These are phyloP conservation scores for Orychophragmus violaceus DNA, from an alignment of 345 rosid species.

Conservation along the genomic window DNA sequence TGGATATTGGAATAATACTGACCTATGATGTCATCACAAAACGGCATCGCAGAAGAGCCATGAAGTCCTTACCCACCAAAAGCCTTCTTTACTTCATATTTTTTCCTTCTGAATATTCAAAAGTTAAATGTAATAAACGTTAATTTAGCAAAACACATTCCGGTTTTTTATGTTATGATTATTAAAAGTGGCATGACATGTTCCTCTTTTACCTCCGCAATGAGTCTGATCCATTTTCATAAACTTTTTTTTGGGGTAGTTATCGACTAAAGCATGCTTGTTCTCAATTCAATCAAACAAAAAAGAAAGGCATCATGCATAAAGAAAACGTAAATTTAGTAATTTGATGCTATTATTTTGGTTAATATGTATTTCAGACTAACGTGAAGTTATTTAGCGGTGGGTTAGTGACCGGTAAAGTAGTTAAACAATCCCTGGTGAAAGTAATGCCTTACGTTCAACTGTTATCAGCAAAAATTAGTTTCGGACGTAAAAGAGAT, in stretches of 20 bases:
- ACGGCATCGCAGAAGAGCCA: background rate
- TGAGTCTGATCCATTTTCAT: background rate
- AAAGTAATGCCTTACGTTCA: too few relatives aligned
- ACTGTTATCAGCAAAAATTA: too few relatives aligned
- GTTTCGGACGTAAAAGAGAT: too few relatives aligned
- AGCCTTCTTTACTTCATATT: background rate
- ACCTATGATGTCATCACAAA: background rate
- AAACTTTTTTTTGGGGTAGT: background rate
- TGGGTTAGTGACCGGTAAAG: too few relatives aligned
- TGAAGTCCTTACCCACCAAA: slow-evolving; percentile 26
- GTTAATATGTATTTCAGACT: background rate
- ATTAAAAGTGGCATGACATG: slow-evolving; percentile 1
- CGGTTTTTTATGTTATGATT: background rate
- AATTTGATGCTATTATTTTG: background rate
- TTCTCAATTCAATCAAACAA: background rate
- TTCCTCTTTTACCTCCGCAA: slow-evolving; percentile 13
- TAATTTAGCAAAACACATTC: slow-evolving; percentile 1
- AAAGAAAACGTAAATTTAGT: background rate
- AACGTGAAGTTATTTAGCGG: too few relatives aligned
- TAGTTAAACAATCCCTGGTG: too few relatives aligned
- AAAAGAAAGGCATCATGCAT: background rate
- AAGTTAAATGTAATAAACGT: background rate
- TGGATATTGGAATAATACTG: background rate
- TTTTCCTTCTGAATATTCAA: background rate
- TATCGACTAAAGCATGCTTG: slow-evolving; percentile 5